A percentile compares a stretch with the other conserved stretches of the same genome.
Evolutionary conservation across 2,329 filamentous ascomycete species (phyloP).

Genomic region (Cladophialophora yegresii): DNA sequence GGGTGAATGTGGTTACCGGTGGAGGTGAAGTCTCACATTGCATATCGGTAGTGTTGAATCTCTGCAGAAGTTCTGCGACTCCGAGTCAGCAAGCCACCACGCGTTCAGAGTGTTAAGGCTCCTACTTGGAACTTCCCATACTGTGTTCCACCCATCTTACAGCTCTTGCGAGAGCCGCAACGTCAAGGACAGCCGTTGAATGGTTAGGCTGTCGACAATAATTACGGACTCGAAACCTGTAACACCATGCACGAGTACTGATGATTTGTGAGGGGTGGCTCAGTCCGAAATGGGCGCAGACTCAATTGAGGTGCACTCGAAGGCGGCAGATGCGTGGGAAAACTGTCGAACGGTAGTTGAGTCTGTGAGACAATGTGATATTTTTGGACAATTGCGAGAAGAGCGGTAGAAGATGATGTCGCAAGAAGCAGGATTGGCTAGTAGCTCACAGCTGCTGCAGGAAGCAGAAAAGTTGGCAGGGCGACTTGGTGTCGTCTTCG

Average conservation of each 20-base stretch:
- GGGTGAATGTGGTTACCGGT: conserved; percentile 20
- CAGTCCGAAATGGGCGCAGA: neutral
- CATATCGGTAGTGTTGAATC: conserved; percentile 81
- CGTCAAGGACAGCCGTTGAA: conserved; percentile 1
- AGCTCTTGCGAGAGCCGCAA: conserved; percentile 16
- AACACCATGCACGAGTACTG: conserved; percentile 22
- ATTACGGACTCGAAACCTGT: conserved; percentile 6
- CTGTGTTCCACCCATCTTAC: conserved; percentile 55
- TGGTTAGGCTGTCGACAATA: neutral
- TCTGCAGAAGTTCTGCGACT: conserved; percentile 71
- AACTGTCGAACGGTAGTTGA: conserved; percentile 4
- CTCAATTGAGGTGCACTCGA: conserved; percentile 6
- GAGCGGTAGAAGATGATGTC: conserved; percentile 1
- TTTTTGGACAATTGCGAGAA: conserved; percentile 24
- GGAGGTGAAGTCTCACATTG: conserved; percentile 64
- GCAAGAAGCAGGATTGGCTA: conserved; percentile 22
- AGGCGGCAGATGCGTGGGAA: conserved; percentile 2
- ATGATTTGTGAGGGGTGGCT: conserved; percentile 1
- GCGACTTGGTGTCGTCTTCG: conserved; percentile 21
- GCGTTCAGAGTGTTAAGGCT: conserved; percentile 24
- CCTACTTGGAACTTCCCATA: conserved; percentile 62
- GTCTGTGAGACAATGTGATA: conserved; percentile 16
- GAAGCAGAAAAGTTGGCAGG: conserved; percentile 31
- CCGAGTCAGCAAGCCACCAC: conserved; percentile 23
- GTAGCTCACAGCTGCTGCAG: conserved; percentile 13